Base-by-base conservation (phyloP, 805 yeast species). In the Monosporozyma aerobia region DNA sequence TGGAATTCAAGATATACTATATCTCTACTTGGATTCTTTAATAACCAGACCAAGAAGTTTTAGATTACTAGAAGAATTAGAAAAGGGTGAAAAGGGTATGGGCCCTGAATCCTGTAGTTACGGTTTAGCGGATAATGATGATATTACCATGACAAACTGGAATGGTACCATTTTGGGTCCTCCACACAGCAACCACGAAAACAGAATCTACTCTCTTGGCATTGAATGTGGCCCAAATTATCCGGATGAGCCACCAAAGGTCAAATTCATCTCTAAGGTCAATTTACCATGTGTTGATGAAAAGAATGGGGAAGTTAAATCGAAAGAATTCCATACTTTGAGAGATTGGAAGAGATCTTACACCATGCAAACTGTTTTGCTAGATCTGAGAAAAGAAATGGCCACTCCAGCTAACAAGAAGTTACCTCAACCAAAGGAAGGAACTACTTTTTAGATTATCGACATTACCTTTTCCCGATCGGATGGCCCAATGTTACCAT, bases 151-250 rank as follows among this genome's bases (percentile, higher is more conserved):
- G 95, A 86, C 96, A 10, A 72, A 85, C 62, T 94, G 99, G 99
- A 94, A 90, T 71, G 99, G 97, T 11, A 94, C 99, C 35, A 92
- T 94, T 50, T 74, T 94, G 58, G 99, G 99, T 0, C 99, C 99
- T 3, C 99, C 99, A 37, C 95, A 87, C 63, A 80, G 82, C 49
- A 74, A 80, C 29, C 97, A 92, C 68, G 97, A 90, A 68, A 94
- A 94, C 70, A 78, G 99, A 65, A 94, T 94, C 57, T 94, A 94
- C 69, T 83, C 88, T 37, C 75, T 94, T 52, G 81, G 79, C 51
- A 81, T 94, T 48, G 82, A 80, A 57, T 90, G 97, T 68, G 97
- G 90, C 22, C 81, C 80, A 5, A 73, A 77, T 6, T 94, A 94
- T 67, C 99, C 99, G 0, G 94, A 87, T 56, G 68, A 77, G 59